Evolutionary conservation across 1,284 basidiomycete species (phyloP), one percentile per base, ranked within the genome.

Genomic region (Abortiporus biennis): DNA sequence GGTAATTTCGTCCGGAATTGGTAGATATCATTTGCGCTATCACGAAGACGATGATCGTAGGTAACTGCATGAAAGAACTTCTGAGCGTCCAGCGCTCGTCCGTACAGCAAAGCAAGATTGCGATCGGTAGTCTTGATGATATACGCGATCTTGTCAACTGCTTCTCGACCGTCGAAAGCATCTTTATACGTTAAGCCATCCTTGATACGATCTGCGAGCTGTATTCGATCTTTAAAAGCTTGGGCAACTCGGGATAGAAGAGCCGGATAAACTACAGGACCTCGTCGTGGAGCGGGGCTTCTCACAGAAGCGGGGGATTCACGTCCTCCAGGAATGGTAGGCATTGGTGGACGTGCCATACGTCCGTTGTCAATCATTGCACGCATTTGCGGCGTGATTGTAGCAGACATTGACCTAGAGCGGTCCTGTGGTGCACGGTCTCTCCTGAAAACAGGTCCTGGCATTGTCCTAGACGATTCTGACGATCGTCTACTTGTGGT

Each of bases 41-140:
- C 96, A 38, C 96, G 75, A 48, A 99, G 62, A 11, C 95, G 83
- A 63, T 99, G 96, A 58, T 98, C 94, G 61, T 99, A 99, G 5
- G 95, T 97, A 50, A 99, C 96, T 57, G 98, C 96, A 62, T 99
- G 96, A 63, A 99, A 99, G 69, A 95, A 98, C 68, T 98, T 99
- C 67, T 99, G 96, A 11, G 93, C 89, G 59, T 99, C 96, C 43
- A 99, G 72, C 4, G 95, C 93, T 37, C 96, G 79, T 11, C 96
- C 96, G 8, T 99, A 76, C 2, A 99, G 72, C 35, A 99, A 67
- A 3, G 96, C 96, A 17, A 99, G 76, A 62, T 97, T 98, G 15
- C 96, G 79, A 65, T 99, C 96, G 4, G 92, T 92, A 2, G 95
- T 99, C 65, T 94, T 95, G 74, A 98, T 97, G 63, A 99, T 95